phyloP scores from a whole-genome alignment of 1,284 basidiomycete species.

The Ceratobasidium sp. region DNA sequence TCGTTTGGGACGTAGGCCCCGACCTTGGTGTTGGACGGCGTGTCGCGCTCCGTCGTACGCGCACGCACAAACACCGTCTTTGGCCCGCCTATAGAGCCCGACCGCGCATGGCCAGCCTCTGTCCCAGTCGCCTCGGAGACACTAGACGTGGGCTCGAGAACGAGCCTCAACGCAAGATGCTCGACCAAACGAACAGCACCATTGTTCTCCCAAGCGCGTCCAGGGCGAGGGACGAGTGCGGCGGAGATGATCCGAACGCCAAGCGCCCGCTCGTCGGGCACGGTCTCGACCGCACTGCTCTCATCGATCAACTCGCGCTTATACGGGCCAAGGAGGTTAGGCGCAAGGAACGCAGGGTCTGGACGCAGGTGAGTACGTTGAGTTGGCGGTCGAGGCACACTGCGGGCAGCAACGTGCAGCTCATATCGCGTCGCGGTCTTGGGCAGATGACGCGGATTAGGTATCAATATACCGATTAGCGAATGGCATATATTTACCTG shows the following conservation, averaged over 20 bases:
- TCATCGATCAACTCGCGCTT: constrained; percentile 30
- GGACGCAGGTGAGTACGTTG: constrained; percentile 29
- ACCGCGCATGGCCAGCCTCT: constrained; percentile 16
- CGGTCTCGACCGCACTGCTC: background rate
- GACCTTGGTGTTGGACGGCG: background rate
- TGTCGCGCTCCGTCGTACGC: constrained; percentile 35
- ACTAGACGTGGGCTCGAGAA: constrained; percentile 11
- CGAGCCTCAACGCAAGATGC: constrained; percentile 9
- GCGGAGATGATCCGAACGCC: constrained; percentile 36
- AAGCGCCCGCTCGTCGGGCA: constrained; percentile 3
- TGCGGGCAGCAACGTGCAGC: constrained; percentile 32
- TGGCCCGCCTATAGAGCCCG: constrained; percentile 10
- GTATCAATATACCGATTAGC: background rate
- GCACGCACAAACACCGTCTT: constrained; percentile 40
- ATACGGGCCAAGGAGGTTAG: constrained; percentile 28
- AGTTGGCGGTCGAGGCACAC: constrained; percentile 20
- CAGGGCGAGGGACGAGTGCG: constrained; percentile 37
- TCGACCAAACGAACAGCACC: constrained; percentile 30
- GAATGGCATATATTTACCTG: constrained; percentile 14
- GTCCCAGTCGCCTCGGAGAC: background rate
- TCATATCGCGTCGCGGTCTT: constrained; percentile 35
- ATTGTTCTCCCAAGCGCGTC: constrained; percentile 39
- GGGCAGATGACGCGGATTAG: background rate
- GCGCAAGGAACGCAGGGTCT: constrained; percentile 34
- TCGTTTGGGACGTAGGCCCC: constrained; percentile 33